Evolutionary conservation across 1,139 yeast genomes (phyloP), one percentile per base, ranked within the genome.

Genomic region (Taiozyma onychis): DNA sequence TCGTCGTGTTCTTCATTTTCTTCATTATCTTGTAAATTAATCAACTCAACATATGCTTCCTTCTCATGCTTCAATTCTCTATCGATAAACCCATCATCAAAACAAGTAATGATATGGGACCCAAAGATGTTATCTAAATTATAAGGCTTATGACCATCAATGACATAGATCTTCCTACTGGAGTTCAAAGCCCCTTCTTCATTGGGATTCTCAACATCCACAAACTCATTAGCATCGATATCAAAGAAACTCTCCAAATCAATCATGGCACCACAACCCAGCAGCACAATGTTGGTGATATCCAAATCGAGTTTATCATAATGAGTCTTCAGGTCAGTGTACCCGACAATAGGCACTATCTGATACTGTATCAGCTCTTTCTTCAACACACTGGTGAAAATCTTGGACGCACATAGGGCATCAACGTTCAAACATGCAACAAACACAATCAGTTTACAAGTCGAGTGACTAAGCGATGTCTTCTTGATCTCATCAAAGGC

Each of bases 131-230:
- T 95, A 64, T 91, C 97, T 58, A 95, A 72, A 66, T 90, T 90
- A 98, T 98, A 93, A 3, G 99, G 99, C 56, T 98, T 73, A 57
- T 88, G 95, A 6, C 96, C 93, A 67, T 95, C 99, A 53, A 93
- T 76, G 14, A 95, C 78, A 63, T 88, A 95, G 2, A 95, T 76
- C 52, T 76, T 76, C 57, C 85, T 73, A 44, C 68, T 72, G 41
- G 74, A 64, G 37, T 59, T 62, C 34, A 61, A 52, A 8, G 50
- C 53, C 6, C 64, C 65, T 39, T 58, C 58, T 7, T 60, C 65
- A 45, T 47, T 55, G 32, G 44, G 58, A 22, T 51, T 53, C 14
- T 54, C 60, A 22, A 43, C 60, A 52, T 47, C 62, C 39, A 73
- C 48, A 51, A 68, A 76, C 4, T 77, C 77, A 34, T 75, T 76